These are phyloP conservation scores for Tilletia walkeri DNA, from an alignment of 1,284 basidiomycete genomes.

Conservation along the genomic window DNA sequence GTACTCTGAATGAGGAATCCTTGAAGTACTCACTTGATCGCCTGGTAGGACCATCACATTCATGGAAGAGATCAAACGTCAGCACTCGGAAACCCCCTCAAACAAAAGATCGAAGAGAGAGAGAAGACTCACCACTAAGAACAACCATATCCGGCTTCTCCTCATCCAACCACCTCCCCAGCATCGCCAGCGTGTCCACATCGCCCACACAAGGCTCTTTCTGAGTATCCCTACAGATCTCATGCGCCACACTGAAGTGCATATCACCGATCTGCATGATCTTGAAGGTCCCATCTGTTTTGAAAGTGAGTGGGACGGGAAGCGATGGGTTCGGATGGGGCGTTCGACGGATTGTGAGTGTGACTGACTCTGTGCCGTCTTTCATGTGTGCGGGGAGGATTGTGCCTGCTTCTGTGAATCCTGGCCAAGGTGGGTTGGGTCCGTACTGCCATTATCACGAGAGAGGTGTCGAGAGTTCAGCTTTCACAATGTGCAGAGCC, in stretches of 20 bases:
- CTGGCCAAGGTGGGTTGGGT: constrained; percentile 42
- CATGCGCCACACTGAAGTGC: constrained; percentile 44
- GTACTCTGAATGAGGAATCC: too few species aligned
- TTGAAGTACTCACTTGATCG: neutral
- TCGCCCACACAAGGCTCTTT: constrained; percentile 33
- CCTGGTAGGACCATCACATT: neutral
- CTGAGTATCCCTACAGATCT: constrained; percentile 41
- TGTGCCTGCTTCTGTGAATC: constrained; percentile 36
- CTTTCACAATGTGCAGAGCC: too few species aligned
- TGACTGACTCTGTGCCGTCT: constrained; percentile 18
- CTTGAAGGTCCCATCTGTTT: constrained; percentile 43
- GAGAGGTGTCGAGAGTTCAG: neutral
- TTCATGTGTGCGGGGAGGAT: constrained; percentile 24
- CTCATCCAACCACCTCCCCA: constrained; percentile 60
- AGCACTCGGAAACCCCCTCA: neutral
- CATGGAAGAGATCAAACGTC: constrained; percentile 23
- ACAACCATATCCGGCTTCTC: constrained; percentile 88
- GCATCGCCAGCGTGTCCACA: constrained; percentile 36
- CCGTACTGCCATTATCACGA: constrained; percentile 32
- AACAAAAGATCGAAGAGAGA: neutral
- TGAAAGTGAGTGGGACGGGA: constrained; percentile 31
- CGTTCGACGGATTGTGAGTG: constrained; percentile 34
- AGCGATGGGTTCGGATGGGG: constrained; percentile 24
- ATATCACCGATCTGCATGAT: constrained; percentile 52
- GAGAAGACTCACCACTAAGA: constrained; percentile 46